phyloP scores from a whole-genome alignment of 331 rosid species.

The Arachis monticola region DNA sequence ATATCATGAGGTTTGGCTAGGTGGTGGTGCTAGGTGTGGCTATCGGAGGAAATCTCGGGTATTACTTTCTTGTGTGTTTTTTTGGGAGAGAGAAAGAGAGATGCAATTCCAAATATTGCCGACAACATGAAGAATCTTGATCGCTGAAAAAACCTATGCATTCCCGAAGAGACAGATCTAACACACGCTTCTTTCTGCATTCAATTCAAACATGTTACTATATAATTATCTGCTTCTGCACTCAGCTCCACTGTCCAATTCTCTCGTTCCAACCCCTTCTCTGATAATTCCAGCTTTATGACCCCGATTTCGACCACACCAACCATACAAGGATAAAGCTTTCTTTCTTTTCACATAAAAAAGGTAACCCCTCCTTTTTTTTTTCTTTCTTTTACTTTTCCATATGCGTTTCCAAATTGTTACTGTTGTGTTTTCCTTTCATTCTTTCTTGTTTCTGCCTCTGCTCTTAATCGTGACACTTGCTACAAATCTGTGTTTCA shows the following conservation, averaged over 20 bases:
- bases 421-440: no score
- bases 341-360: conserved; percentile 6
- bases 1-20: not conserved
- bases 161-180: conserved; percentile 21
- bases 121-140: conserved; percentile 58
- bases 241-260: conserved; percentile 8
- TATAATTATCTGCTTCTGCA: conserved; percentile 3
- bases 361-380: conserved; percentile 35
- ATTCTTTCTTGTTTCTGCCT: not conserved
- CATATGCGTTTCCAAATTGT: conserved; percentile 36
- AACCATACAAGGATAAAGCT: no score
- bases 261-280: not conserved
- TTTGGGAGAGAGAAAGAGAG: conserved; percentile 27
- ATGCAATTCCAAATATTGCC: conserved; percentile 39
- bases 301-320: no score
- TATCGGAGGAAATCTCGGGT: conserved; percentile 42
- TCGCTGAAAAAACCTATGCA: conserved; percentile 45
- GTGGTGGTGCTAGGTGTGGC: conserved; percentile 25
- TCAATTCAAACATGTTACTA: not conserved
- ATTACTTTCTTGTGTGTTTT: no score
- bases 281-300: no score
- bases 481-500: conserved; percentile 38
- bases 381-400: conserved; percentile 1
- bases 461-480: not conserved
- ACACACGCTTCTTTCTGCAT: not conserved